Evolutionary conservation across 495 filamentous ascomycete species (phyloP), one percentile per base, ranked within the genome.

Genomic region (Penicillium canariense): DNA sequence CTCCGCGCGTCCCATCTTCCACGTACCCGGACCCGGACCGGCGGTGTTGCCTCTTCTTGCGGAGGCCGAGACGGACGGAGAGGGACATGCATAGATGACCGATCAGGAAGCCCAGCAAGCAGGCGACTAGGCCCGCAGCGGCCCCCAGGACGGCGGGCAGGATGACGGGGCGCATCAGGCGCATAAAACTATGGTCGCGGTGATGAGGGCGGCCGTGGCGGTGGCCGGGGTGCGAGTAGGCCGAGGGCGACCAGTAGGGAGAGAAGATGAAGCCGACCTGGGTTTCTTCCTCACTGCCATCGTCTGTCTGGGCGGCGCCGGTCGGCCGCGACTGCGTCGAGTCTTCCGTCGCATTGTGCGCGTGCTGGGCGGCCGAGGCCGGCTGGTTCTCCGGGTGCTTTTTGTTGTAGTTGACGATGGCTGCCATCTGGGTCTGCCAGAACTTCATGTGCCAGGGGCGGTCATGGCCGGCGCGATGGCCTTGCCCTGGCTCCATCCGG

Each of bases 61-160:
- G 49, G 23, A 55, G 26, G 0, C 60, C 55, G 12, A 58, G 36
- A 6, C 63, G 60, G 9, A 50, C 35, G 26, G 61, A 73, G 0
- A 78, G 34, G 17, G 67, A 68, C 35, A 75, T 69, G 30, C 67
- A 45, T 0, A 68, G 25, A 40, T 69, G 67, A 6, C 77, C 77
- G 10, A 76, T 31, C 15, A 75, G 28, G 62, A 77, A 77, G 6
- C 77, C 77, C 0, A 75, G 50, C 27, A 72, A 52, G 30, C 69
- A 73, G 36, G 74, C 74, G 1, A 72, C 46, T 18, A 77, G 51
- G n/a, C 75, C 74, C 5, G 71, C 69, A 0, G 60, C 56, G 2
- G 72, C 55, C n/a, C 77, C 75, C 0, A 75, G 55, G 1, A 73
- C 42, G 7, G 62, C 69, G 1, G 72, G 72, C 3, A 78, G 57